Evolutionary conservation across 2,329 filamentous ascomycete species (phyloP), one percentile per base, ranked within the genome.

Genomic region (Phoma sp.): DNA sequence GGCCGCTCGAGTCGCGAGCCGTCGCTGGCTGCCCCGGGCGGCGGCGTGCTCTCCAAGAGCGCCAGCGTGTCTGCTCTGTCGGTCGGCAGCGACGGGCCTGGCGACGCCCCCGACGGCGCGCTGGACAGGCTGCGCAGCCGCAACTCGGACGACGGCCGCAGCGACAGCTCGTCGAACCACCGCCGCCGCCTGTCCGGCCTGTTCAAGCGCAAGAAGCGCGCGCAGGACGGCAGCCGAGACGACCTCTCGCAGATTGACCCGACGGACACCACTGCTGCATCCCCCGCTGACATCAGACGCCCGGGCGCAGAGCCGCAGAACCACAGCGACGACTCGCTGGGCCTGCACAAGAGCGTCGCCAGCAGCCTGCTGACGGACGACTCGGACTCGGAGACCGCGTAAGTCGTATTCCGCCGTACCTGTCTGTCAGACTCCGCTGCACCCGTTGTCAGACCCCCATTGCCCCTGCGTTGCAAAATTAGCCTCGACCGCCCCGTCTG

Each of bases 341-440:
- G 68, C 4, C 64, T 77, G 40, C 71, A 74, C 58, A 78, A 73
- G 60, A 80, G 78, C 65, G 75, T 77, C 20, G 65, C 76, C 34
- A 81, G 79, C 74, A 81, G 78, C 64, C 75, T 82, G 40, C 65
- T 79, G 49, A 81, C 79, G 14, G 79, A 82, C 56, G 80, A 83
- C 59, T 80, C 78, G 26, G 83, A 84, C 38, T 60, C 64, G 49
- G 79, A 80, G 59, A 56, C 43, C 14, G 26, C 69, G 80, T 83
- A 74, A 80, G 80, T 80, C 48, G 57, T 55, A 25, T 59, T 51
- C 60, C 47, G 33, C 57, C 59, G 53, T 47, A 33, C 58, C 60
- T 28, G 37, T 20, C 21, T 46, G 11, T 40, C 39, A 49, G 47
- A 40, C 59, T n/a, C 26, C 46, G 43, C 21, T 45, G 20, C 40